phyloP scores from a whole-genome alignment of 441 rosid genomes.

The Brassica balearica region DNA sequence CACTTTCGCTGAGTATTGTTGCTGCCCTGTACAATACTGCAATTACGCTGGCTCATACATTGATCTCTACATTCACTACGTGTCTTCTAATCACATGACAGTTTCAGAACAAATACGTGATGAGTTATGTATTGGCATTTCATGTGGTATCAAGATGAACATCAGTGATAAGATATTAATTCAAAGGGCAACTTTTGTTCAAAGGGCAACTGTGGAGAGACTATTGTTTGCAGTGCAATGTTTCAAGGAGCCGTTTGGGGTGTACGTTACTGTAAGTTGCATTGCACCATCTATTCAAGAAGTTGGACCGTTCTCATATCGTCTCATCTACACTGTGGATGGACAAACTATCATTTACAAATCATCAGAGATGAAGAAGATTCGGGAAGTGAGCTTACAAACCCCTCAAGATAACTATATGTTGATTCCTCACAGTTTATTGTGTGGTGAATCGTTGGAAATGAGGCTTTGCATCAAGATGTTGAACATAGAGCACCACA shows the following conservation, averaged over 20 bases:
- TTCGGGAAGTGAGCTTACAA: not conserved
- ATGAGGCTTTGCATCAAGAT: not conserved
- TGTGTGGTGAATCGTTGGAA: not conserved
- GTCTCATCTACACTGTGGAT: not conserved
- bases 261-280: not conserved
- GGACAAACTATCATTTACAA: not conserved
- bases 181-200: not conserved
- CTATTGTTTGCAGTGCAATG: not conserved
- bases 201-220: not conserved
- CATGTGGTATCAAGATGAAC: not conserved
- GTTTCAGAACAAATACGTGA: too few relatives aligned
- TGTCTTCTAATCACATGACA: not conserved
- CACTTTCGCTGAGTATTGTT: not conserved
- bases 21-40: not conserved
- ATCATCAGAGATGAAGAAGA: not conserved
- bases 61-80: not conserved
- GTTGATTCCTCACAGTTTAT: not conserved
- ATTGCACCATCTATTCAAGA: not conserved
- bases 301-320: not conserved
- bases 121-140: not conserved
- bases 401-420: not conserved
- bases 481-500: not conserved
- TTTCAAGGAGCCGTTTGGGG: not conserved
- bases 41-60: not conserved
- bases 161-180: not conserved